Base-by-base conservation (phyloP, 2,329 filamentous ascomycete genomes). In the Diaporthe citri region DNA sequence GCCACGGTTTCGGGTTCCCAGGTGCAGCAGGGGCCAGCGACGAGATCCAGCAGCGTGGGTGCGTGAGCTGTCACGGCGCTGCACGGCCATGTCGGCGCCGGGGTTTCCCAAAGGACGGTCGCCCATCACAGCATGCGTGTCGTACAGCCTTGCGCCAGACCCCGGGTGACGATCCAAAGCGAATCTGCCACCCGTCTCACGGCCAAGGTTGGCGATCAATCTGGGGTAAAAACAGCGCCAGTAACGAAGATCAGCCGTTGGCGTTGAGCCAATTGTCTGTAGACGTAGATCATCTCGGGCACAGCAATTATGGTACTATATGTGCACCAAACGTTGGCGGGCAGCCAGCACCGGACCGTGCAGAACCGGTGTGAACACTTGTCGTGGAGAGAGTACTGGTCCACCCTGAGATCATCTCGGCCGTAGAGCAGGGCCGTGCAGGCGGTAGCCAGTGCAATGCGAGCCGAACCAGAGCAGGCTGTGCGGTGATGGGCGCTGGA, bases 81-180 rank as follows among this genome's bases (percentile, higher is more conserved):
- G 39, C 46, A 46, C 10, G 17, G 15, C 52, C 73, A 75, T 75
- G 41, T 75, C 69, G 69, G 73, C 20, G 69, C 69, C 64, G 36
- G 59, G 34, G 59, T 52, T 25, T 25, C 51, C 20, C 34, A 52
- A 52, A 34, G n/a, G 34, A 39, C 36, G 51, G 48, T 66, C 52
- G 31, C 67, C 46, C 48, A 41, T 55, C 52, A 59, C 51, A 51
- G 34, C 43, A n/a, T 74, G 55, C 34, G 52, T 55, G n/a, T 28
- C 39, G 25, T 39, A 10, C 28, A 57, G 62, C 48, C 51, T 46
- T 41, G 25, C 15, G 62, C 41, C 28, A 25, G 25, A 60, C n/a
- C 57, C 51, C 39, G 17, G 31, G 46, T 66, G 34, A 67, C 22
- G 62, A 66, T 66, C 43, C 10, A 51, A 25, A 17, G 60, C 62